Evolutionary conservation across 2,329 filamentous ascomycete species (phyloP).

Genomic region (Elsinoe australis): DNA sequence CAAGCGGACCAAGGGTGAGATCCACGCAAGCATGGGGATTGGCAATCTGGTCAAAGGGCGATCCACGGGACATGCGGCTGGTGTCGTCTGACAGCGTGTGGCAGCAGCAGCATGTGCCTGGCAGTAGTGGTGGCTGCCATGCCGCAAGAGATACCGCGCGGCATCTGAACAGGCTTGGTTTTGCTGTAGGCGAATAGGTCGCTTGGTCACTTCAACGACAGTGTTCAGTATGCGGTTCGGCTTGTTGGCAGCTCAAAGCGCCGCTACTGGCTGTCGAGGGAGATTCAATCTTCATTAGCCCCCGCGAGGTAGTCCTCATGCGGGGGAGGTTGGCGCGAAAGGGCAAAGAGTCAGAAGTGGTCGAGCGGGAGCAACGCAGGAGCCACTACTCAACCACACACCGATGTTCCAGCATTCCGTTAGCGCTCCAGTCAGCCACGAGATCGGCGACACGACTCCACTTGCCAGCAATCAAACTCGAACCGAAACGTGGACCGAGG

Average conservation of each 20-base stretch:
- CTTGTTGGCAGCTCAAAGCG: not conserved
- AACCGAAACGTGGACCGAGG: conserved; percentile 16
- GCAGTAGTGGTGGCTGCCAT: not conserved
- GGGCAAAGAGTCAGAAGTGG: too few species aligned
- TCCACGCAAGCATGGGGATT: conserved; percentile 15
- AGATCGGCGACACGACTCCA: conserved; percentile 1
- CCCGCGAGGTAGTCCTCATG: too few species aligned
- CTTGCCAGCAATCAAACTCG: conserved; percentile 13
- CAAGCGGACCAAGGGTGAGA: not conserved
- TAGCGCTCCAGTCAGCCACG: conserved; percentile 10
- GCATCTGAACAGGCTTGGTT: too few species aligned
- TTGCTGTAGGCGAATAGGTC: too few species aligned
- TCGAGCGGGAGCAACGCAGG: not conserved
- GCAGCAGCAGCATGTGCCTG: too few species aligned
- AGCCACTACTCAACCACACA: not conserved
- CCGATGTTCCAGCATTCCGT: conserved; percentile 17
- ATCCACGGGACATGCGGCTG: not conserved
- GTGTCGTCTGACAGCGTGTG: conserved; percentile 1
- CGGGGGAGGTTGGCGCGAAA: not conserved
- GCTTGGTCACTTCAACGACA: too few species aligned
- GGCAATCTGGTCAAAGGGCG: not conserved
- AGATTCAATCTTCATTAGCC: conserved; percentile 5
- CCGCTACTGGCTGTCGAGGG: conserved; percentile 15
- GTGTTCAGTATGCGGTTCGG: too few species aligned
- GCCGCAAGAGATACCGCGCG: not conserved